phyloP scores from a whole-genome alignment of 345 rosid genomes.

The Mercurialis annua region DNA sequence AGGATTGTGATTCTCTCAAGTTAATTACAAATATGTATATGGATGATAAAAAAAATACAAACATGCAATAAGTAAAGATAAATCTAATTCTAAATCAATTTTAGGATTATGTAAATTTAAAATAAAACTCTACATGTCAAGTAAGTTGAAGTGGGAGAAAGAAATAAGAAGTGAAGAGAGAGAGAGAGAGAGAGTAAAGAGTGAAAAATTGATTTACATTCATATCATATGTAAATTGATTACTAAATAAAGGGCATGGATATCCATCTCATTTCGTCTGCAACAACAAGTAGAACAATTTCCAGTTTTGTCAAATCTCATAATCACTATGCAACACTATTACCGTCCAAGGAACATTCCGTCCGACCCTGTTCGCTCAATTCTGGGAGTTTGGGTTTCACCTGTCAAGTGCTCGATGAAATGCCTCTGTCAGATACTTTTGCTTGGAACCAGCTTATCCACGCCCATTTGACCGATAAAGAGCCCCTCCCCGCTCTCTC shows the following conservation, averaged over 20 bases:
- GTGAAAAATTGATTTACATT: too few species aligned
- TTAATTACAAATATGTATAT: too few species aligned
- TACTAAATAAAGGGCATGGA: background rate
- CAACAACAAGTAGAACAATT: background rate
- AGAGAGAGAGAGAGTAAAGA: too few species aligned
- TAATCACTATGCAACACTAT: background rate
- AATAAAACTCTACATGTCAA: too few species aligned
- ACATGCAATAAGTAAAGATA: too few species aligned
- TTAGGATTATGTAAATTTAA: too few species aligned
- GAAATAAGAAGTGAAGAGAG: too few species aligned
- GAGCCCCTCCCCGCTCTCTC: constrained; percentile 27
- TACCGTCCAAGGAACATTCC: background rate
- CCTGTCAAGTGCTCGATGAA: constrained; percentile 43
- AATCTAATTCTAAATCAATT: too few species aligned
- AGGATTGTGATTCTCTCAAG: too few species aligned
- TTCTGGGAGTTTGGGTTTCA: background rate
- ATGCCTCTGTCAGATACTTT: constrained; percentile 31
- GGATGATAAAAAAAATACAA: too few species aligned
- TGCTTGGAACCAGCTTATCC: constrained; percentile 46
- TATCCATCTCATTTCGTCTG: background rate
- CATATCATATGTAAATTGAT: too few species aligned
- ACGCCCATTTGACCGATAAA: constrained; percentile 29
- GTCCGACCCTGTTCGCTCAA: background rate
- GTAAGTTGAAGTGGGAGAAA: too few species aligned
- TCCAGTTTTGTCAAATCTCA: background rate